Conservation (phyloP, 306 rosid genomes). For the Mimosa pudica region DNA sequence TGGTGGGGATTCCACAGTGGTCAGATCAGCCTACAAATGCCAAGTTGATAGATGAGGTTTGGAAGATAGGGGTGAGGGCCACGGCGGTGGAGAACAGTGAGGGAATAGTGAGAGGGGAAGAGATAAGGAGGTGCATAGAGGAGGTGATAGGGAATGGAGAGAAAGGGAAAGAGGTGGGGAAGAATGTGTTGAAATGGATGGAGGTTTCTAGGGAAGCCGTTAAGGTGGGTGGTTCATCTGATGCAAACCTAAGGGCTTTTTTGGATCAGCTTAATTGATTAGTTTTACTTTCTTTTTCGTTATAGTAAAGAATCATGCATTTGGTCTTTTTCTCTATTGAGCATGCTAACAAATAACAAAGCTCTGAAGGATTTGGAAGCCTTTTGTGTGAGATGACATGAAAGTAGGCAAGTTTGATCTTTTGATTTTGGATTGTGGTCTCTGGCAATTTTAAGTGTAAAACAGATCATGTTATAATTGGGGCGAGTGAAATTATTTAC, state of each 20-base stretch:
- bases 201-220: constrained; percentile 32
- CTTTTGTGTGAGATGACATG: too few species aligned
- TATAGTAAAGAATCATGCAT: too few species aligned
- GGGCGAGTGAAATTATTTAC: too few species aligned
- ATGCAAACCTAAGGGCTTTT: not conserved
- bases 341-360: too few species aligned
- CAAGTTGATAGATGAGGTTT: constrained; percentile 35
- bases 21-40: constrained; percentile 32
- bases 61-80: constrained; percentile 40
- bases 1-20: constrained; percentile 40
- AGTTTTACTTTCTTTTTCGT: too few species aligned
- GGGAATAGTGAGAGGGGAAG: constrained; percentile 1
- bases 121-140: constrained; percentile 38
- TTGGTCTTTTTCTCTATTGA: too few species aligned
- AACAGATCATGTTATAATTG: too few species aligned
- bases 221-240: constrained; percentile 35
- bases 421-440: too few species aligned
- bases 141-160: constrained; percentile 30
- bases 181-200: constrained; percentile 45
- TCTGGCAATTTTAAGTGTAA: too few species aligned
- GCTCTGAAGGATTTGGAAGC: too few species aligned
- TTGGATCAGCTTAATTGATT: not conserved
- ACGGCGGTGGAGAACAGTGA: not conserved
- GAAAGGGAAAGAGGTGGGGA: constrained; percentile 37
- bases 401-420: too few species aligned